Evolutionary conservation across 129 eudicot species (phyloP).

Genomic region (Daucus carota): DNA sequence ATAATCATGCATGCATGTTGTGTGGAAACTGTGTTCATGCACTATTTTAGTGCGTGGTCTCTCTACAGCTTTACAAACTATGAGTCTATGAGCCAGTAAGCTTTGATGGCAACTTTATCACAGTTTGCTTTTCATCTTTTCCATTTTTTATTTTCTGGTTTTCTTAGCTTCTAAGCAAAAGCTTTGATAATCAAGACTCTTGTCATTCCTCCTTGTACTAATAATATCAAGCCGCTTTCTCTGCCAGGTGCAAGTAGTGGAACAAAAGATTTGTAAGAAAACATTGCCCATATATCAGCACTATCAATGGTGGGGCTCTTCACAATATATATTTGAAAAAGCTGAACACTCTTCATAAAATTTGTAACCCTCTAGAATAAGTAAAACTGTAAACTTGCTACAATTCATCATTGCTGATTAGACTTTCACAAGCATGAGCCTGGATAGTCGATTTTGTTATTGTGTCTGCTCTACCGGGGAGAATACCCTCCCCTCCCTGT

Average conservation of each 20-base stretch:
- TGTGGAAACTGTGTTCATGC: not conserved
- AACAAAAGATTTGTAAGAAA: not conserved
- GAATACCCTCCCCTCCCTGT: not conserved
- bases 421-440: not conserved
- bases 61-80: not conserved
- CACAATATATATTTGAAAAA: not conserved
- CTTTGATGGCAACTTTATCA: not conserved
- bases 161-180: constrained; percentile 2
- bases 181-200: not conserved
- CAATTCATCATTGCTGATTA: not conserved
- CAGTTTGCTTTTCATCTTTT: not conserved
- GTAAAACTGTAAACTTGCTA: not conserved
- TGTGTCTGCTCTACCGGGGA: not conserved
- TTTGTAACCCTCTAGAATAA: not conserved
- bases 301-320: not conserved
- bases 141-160: not conserved
- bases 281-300: not conserved
- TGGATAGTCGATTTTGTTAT: not conserved
- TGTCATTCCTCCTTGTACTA: not conserved
- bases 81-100: not conserved
- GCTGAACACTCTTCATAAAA: not conserved
- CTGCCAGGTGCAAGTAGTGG: not conserved
- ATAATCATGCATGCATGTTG: not conserved
- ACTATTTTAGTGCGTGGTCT: not conserved
- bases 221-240: not conserved